Evolutionary conservation across 257 asterid genomes (phyloP), one percentile per base, ranked within the genome.

Genomic region (Buddleja alternifolia): DNA sequence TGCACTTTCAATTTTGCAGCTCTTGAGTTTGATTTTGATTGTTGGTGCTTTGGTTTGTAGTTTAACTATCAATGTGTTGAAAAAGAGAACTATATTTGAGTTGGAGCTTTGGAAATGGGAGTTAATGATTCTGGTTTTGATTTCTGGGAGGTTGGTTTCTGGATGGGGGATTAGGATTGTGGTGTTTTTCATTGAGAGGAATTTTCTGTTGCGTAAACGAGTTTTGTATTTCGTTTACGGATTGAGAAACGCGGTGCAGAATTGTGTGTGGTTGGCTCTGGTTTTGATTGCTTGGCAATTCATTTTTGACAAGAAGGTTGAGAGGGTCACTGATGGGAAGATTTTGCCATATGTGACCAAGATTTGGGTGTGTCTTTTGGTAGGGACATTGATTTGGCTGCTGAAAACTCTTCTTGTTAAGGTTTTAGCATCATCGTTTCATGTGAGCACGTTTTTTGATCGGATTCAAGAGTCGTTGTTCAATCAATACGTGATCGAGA

Each of bases 151-250:
- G 39, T 73, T 93, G 65, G 71, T 93, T 21, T 90, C 98, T 1
- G 98, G 98, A 2, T 90, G 96, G 93, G 91, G 69, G 12, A 80
- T 93, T 53, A 64, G 95, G 63, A 60, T 86, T 8, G 83, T 76
- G n/a, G 95, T 93, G 21, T 84, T 86, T 59, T 74, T 83, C 0
- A 78, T 90, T 6, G 97, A 93, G 69, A 44, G 95, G 66, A 93
- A 84, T 52, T 88, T 88, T 21, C 63, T 93, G 7, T 63, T 86
- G 58, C 79, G 97, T 0, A 93, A 88, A 72, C 77, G 93, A 17
- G 97, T 93, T 36, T 55, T 93, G 73, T 93, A 90, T 73, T 93
- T 93, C 50, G 93, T 93, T 0, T 93, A 93, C 59, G 98, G 96
- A 0, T 55, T 93, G 81, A 82, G 97, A 66, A 90, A 83, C 3